Evolutionary conservation across 352 stramenopile genomes (phyloP), one percentile per base, ranked within the genome.

Genomic region (Aphanomyces astaci): DNA sequence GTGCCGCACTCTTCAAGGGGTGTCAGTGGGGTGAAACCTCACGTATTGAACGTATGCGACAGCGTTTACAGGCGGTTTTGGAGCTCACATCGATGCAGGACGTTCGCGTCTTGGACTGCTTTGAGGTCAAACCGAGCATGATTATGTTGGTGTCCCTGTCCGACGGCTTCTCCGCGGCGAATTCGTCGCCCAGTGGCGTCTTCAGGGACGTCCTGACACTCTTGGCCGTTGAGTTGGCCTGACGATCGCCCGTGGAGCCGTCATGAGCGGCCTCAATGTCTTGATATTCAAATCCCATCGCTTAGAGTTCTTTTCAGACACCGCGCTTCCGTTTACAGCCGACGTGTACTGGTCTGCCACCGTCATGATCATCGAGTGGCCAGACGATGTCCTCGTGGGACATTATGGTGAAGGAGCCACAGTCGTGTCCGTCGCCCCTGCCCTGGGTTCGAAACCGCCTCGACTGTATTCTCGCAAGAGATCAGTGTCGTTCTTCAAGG

Each of bases 261-360:
- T n/a, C n/a, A n/a, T n/a, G n/a, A n/a, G n/a, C n/a, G n/a, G n/a
- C n/a, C n/a, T n/a, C n/a, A n/a, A n/a, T n/a, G n/a, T n/a, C n/a
- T n/a, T n/a, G n/a, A n/a, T n/a, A n/a, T 46, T 9, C 9, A 9
- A 17, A 9, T 17, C 39, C 39, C 9, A 46, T 17, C 9, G 39
- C 39, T 52, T 74, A 15, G n/a, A 33, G 0, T 72, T 71, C 51
- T 32, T 72, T 22, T 48, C 24, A 11, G 51, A 49, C 13, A 71
- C 71, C 9, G 53, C 53, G 13, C 48, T 60, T 10, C 69, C 71
- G 33, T 75, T 73, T 36, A 59, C 71, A 4, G 71, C 70, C 22
- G 63, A 25, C 3, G 60, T 52, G 33, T 33, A 71, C 33, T 74
- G 70, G 70, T 46, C 63, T 4, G 39, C 32, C 15, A 54, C 27